Evolutionary conservation across 225 moss, liverwort and hornwort genomes (phyloP).

Genomic region (Pseudisothecium myosuroides): DNA sequence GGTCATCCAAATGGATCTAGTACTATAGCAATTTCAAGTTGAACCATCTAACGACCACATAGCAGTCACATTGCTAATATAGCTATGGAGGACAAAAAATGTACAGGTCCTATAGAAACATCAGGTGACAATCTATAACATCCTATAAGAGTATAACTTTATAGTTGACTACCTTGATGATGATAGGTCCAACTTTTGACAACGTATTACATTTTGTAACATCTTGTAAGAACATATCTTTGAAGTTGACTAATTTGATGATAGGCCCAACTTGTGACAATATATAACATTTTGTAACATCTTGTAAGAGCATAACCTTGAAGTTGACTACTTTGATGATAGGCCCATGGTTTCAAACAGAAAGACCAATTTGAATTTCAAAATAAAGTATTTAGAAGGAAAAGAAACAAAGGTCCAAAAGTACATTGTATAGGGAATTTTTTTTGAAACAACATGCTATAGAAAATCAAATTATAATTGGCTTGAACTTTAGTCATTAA

Average conservation of each 20-base stretch:
- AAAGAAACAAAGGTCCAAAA: background rate
- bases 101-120: fast-evolving
- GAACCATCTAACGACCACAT: background rate
- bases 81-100: background rate
- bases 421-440: fast-evolving
- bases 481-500: background rate
- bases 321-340: background rate
- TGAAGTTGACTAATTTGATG: background rate
- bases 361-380: background rate
- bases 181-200: fast-evolving
- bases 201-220: background rate
- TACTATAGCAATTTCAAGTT: fast-evolving
- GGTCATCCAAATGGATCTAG: fast-evolving
- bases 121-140: fast-evolving
- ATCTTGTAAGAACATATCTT: background rate
- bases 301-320: background rate
- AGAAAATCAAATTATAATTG: background rate
- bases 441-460: background rate
- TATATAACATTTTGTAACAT: background rate
- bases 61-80: fast-evolving
- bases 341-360: background rate
- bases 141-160: background rate
- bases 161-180: background rate
- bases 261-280: background rate
- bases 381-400: background rate